Conservation (phyloP, 163 green algal genomes). For the Chloromonas sp. region DNA sequence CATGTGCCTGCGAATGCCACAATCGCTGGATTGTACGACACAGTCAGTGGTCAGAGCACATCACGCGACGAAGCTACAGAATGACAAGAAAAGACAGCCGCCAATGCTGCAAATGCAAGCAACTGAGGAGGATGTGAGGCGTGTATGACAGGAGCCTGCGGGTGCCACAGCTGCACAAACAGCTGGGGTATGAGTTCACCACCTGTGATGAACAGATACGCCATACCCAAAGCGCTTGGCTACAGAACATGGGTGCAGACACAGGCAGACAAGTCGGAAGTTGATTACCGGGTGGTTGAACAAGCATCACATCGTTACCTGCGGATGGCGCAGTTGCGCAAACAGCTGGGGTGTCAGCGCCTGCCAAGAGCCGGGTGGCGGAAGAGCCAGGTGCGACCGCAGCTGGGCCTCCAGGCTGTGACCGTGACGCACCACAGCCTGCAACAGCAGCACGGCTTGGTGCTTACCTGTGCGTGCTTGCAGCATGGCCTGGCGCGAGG, state of each 20-base stretch:
- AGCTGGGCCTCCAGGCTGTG: slow-evolving; percentile 19
- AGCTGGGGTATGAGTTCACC: not conserved
- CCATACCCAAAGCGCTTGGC: too few species aligned
- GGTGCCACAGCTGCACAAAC: not conserved
- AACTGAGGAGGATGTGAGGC: not conserved
- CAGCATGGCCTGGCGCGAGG: not conserved
- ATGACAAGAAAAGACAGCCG: not conserved
- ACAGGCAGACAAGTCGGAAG: too few species aligned
- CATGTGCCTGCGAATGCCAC: too few species aligned
- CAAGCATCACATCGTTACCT: not conserved
- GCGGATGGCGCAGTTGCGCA: slow-evolving; percentile 35
- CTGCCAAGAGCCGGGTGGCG: slow-evolving; percentile 37
- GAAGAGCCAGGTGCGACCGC: slow-evolving; percentile 7
- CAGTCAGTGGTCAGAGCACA: not conserved
- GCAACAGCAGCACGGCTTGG: slow-evolving; percentile 1
- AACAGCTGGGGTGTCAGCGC: slow-evolving; percentile 60
- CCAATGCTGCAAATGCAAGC: not conserved
- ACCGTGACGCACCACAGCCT: slow-evolving; percentile 26
- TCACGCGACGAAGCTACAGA: not conserved
- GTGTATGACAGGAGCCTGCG: not conserved
- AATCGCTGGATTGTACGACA: not conserved
- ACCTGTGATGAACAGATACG: too few species aligned
- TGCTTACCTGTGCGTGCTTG: not conserved
- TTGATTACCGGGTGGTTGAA: too few species aligned
- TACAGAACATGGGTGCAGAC: too few species aligned